Percentiles rank a stretch among this genome's conserved stretches.
These are phyloP conservation scores for Starmerella asiatica DNA, from an alignment of 805 yeast genomes.

Conservation along the genomic window DNA sequence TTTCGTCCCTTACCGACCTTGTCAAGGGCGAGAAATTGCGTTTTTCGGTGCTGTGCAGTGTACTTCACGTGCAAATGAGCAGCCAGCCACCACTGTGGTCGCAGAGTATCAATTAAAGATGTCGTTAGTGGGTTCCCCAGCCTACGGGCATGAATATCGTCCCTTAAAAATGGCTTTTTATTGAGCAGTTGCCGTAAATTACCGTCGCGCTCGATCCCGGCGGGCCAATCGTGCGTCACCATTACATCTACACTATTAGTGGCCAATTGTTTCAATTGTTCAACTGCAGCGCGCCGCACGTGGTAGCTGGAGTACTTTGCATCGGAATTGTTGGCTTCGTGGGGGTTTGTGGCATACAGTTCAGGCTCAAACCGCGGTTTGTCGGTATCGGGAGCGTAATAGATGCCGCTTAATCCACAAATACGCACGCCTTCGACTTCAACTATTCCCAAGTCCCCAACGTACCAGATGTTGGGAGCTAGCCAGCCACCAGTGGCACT, in stretches of 20 bases:
- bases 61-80: slow-evolving; percentile 78
- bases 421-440: slow-evolving; percentile 66
- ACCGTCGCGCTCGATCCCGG: slow-evolving; percentile 57
- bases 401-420: slow-evolving; percentile 78
- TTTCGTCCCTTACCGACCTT: slow-evolving; percentile 60
- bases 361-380: slow-evolving; percentile 24
- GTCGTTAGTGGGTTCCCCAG: slow-evolving; percentile 51
- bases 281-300: slow-evolving; percentile 46
- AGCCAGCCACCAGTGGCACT: slow-evolving; percentile 78
- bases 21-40: slow-evolving; percentile 64
- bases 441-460: slow-evolving; percentile 66
- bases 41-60: slow-evolving; percentile 42
- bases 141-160: slow-evolving; percentile 44
- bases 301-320: slow-evolving; percentile 53
- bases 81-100: slow-evolving; percentile 70
- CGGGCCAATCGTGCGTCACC: slow-evolving; percentile 92
- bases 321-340: background rate
- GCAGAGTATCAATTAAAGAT: slow-evolving; percentile 43
- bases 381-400: slow-evolving; percentile 38
- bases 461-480: slow-evolving; percentile 70
- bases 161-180: slow-evolving; percentile 51
- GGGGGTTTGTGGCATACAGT: background rate
- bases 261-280: slow-evolving; percentile 34
- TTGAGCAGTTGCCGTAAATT: slow-evolving; percentile 36
- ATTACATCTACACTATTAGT: slow-evolving; percentile 36